Evolutionary conservation across 306 rosid species (phyloP).

Genomic region (Cicer cuneatum): DNA sequence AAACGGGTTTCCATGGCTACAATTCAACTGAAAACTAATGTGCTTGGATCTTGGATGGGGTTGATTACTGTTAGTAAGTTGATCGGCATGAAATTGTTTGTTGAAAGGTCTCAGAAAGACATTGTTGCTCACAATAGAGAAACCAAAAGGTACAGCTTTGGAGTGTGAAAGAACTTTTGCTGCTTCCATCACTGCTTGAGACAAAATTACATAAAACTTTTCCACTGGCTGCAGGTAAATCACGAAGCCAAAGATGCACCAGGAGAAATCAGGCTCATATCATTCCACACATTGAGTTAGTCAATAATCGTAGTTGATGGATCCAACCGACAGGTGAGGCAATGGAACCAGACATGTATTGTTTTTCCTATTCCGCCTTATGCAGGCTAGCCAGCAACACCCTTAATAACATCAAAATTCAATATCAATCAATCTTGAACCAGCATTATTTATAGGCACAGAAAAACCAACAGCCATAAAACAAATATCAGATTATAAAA

Average conservation of each 20-base stretch:
- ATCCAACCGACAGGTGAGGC: slow-evolving; percentile 29
- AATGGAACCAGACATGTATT: slow-evolving; percentile 1
- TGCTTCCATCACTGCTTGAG: slow-evolving; percentile 59
- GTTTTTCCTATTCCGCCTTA: slow-evolving; percentile 8
- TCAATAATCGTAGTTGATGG: slow-evolving; percentile 30
- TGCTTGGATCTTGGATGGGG: slow-evolving; percentile 45
- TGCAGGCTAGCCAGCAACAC: slow-evolving; percentile 39
- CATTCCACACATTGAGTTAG: slow-evolving; percentile 24
- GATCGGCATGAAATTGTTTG: slow-evolving; percentile 52
- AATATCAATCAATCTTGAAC: slow-evolving; percentile 29
- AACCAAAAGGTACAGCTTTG: slow-evolving; percentile 52
- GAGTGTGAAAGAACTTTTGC: slow-evolving; percentile 60
- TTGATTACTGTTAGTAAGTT: slow-evolving; percentile 33
- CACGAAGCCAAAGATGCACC: neutral
- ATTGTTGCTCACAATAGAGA: slow-evolving; percentile 45
- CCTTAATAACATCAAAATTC: slow-evolving; percentile 30
- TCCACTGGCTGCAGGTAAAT: neutral
- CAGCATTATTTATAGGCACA: neutral
- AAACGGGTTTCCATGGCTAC: slow-evolving; percentile 32
- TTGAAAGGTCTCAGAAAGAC: slow-evolving; percentile 63
- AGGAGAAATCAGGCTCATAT: slow-evolving; percentile 21
- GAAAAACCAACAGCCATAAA: neutral
- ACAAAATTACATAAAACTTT: slow-evolving; percentile 1
- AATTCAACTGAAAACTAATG: slow-evolving; percentile 43
- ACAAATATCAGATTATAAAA: slow-evolving; percentile 27